Conservation (phyloP, 208 protist genomes). For the Crithidia fasciculata region DNA sequence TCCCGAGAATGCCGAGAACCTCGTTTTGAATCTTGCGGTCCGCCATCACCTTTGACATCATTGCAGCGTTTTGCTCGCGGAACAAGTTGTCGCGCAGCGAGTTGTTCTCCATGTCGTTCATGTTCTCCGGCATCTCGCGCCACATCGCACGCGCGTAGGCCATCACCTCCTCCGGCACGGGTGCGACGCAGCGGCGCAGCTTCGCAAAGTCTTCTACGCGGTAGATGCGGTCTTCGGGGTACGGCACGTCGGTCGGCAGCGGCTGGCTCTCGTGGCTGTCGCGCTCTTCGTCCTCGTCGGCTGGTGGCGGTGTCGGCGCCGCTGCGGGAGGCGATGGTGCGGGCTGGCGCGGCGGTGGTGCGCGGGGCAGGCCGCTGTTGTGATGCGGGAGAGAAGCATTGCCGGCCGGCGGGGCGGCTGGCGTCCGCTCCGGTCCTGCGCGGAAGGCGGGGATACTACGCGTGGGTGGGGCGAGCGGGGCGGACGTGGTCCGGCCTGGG, state of each 20-base stretch:
- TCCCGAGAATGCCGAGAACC: constrained; percentile 87
- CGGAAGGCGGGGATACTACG: constrained; percentile 20
- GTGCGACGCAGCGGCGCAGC: constrained; percentile 43
- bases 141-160: constrained; percentile 66
- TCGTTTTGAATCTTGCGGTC: constrained; percentile 87
- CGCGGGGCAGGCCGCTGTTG: constrained; percentile 23
- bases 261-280: constrained; percentile 20
- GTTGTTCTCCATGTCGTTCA: constrained; percentile 63
- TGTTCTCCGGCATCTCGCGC: constrained; percentile 82
- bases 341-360: constrained; percentile 14
- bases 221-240: constrained; percentile 78
- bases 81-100: constrained; percentile 78
- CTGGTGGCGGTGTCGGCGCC: not conserved
- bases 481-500: constrained; percentile 27
- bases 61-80: constrained; percentile 53
- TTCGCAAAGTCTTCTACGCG: constrained; percentile 55
- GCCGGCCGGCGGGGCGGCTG: constrained; percentile 1
- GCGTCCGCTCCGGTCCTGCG: not conserved
- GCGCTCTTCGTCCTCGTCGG: not conserved
- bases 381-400: constrained; percentile 1
- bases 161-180: constrained; percentile 48
- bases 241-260: constrained; percentile 27
- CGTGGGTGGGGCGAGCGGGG: constrained; percentile 21
- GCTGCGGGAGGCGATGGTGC: not conserved
- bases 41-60: constrained; percentile 66